Evolutionary conservation across 2,329 filamentous ascomycete genomes (phyloP).

Genomic region (Diaporthe aspalathi): DNA sequence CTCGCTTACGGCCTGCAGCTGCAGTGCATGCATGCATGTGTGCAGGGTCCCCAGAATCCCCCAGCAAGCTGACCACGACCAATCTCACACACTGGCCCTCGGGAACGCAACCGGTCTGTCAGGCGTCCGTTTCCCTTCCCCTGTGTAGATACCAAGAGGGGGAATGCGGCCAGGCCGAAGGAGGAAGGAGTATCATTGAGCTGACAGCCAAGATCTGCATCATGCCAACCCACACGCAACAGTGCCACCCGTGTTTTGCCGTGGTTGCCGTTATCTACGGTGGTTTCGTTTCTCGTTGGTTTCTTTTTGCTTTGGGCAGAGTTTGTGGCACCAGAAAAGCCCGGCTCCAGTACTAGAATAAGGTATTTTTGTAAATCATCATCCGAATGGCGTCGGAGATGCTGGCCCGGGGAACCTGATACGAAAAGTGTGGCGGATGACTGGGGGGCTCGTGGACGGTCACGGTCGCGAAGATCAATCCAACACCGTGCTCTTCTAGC

Average conservation of each 20-base stretch:
- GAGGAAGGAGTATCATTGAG: neutral
- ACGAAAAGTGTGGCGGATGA: neutral
- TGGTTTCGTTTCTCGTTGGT: no score
- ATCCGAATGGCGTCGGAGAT: slow-evolving; percentile 12
- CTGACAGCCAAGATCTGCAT: neutral
- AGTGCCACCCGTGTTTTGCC: neutral
- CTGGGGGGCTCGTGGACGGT: neutral
- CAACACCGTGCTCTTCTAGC: neutral
- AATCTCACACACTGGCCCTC: neutral
- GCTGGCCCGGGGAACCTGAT: neutral
- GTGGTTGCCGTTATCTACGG: neutral
- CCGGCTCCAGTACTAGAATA: neutral
- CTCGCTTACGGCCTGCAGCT: slow-evolving; percentile 1
- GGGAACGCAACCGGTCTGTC: neutral
- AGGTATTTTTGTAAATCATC: neutral
- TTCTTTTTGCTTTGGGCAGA: neutral
- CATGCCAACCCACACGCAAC: no score
- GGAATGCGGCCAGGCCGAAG: neutral
- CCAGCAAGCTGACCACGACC: neutral
- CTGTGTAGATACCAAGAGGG: neutral
- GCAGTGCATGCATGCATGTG: slow-evolving; percentile 25
- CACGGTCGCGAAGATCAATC: no score
- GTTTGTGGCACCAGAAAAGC: neutral
- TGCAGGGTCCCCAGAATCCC: neutral
- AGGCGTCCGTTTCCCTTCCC: neutral